Conservation (phyloP, 257 asterid genomes). For the Hygrophila difformis region DNA sequence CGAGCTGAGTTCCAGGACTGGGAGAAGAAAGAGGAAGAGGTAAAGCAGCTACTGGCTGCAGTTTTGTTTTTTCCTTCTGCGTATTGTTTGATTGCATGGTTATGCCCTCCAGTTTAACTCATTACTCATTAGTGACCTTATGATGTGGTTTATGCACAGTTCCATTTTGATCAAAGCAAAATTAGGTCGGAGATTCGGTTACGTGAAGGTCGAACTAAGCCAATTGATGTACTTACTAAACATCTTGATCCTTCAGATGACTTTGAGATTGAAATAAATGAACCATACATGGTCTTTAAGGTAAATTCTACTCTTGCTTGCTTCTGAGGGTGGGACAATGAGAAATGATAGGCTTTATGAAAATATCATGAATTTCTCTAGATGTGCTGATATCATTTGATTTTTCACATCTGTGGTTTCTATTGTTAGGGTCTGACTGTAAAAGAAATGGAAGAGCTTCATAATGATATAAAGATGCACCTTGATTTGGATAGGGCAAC, state of each 20-base stretch:
- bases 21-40: conserved; percentile 99
- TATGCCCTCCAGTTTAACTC: too few relatives aligned
- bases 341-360: too few relatives aligned
- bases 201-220: conserved; percentile 89
- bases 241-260: conserved; percentile 86
- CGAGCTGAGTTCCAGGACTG: conserved; percentile 97
- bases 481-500: conserved; percentile 87
- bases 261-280: conserved; percentile 70
- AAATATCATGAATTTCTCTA: too few relatives aligned
- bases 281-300: conserved; percentile 86
- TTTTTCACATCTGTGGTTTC: too few relatives aligned
- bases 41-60: too few relatives aligned
- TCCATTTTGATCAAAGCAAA: conserved; percentile 96
- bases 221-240: conserved; percentile 81
- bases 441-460: conserved; percentile 91
- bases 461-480: conserved; percentile 85
- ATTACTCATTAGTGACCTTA: too few relatives aligned
- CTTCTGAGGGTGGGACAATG: too few relatives aligned
- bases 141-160: too few relatives aligned
- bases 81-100: too few relatives aligned
- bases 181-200: conserved; percentile 84
- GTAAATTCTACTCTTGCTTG: conserved; percentile 29
- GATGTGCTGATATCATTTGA: too few relatives aligned
- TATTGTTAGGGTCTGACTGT: conserved; percentile 88
- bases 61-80: too few relatives aligned